Evolutionary conservation across 495 filamentous ascomycete species (phyloP), one percentile per base, ranked within the genome.

Genomic region (Elaphomyces granulatus): DNA sequence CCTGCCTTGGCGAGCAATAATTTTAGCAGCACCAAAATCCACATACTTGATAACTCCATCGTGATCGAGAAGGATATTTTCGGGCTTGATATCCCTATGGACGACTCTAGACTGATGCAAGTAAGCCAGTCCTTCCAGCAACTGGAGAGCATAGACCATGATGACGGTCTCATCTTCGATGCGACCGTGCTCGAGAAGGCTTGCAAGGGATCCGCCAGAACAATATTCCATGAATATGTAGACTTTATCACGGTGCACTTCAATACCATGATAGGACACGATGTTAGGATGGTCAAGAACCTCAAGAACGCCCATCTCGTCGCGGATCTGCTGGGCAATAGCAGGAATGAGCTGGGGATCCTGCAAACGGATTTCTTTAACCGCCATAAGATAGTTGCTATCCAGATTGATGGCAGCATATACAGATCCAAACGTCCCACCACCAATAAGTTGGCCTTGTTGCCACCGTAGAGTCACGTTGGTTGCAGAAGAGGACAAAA

Each of bases 171-270:
- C 90, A 48, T 98, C 90, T 58, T 98, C 90, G 44, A 98, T 93
- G 16, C 92, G 79, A 8, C 90, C 90, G 51, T 98, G 87, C 59
- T 98, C 90, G 14, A 98, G 66, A 42, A 96, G 64, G 16, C 71
- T 77, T 32, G 90, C 87, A n/a, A 98, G 64, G 3, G 88, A 94
- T 14, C 90, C 90, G 20, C 92, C 88, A 2, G 83, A 87, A 51
- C 90, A 98, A 57, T 92, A 95, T 58, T 98, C 90, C 90, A 98
- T 98, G 61, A 98, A 98, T 47, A 98, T 92, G 60, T 96, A 98
- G 4, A 96, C 92, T 51, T 94, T 94, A 66, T 98, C 90, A 30
- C 90, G 75, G 58, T 96, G 90, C 2, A 95, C 90, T 56, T 98
- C 90, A 51, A 98, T 95, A 36, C 90, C 90, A 51, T 88, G 87